Evolutionary conservation across 345 rosid genomes (phyloP), one percentile per base, ranked within the genome.

Genomic region (Odontarrhena argentea): DNA sequence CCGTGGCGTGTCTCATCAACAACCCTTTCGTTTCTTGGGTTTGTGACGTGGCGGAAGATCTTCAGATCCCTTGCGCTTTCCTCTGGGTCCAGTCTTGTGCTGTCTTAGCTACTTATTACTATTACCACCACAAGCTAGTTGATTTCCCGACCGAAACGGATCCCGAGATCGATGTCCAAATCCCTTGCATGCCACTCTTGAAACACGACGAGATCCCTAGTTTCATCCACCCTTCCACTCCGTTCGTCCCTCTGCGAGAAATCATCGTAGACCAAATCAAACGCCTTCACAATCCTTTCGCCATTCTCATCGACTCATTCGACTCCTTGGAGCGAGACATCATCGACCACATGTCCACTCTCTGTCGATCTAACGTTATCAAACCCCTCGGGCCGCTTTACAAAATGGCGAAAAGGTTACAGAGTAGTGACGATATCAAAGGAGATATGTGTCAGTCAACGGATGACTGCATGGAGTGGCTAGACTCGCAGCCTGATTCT

Each of bases 1-100:
- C 96, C 0, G 84, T 92, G 38, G 79, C 96, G 11, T 89, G 98
- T 79, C 66, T 89, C 7, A 86, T 92, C 66, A 87, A 81, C 72
- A 92, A 89, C 75, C 93, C 97, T 12, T 89, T 92, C 66, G 81
- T 87, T 9, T 85, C 96, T 3, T 92, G 96, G 98, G 96, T 81
- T 1, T 81, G 91, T 1, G 96, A 89, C 45, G 86, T 92, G 1
- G 98, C 93, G 0, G 86, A 75, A 44, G 68, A 70, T 51, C 82
- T 92, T 1, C 85, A 85, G 47, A 67, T 92, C 60, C 96, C 98
- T 14, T 87, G 87, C 14, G 97, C 97, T 1, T 69, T 89, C 77
- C 92, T 93, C 3, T 93, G 97, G 98, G 91, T 93, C 11, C 97
- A 93, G 40, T 90, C 98, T 6, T 87, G 90, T 6, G 96, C 94